Evolutionary conservation across 2,329 filamentous ascomycete genomes (phyloP), one percentile per base, ranked within the genome.

Genomic region (Colletotrichum sp.): DNA sequence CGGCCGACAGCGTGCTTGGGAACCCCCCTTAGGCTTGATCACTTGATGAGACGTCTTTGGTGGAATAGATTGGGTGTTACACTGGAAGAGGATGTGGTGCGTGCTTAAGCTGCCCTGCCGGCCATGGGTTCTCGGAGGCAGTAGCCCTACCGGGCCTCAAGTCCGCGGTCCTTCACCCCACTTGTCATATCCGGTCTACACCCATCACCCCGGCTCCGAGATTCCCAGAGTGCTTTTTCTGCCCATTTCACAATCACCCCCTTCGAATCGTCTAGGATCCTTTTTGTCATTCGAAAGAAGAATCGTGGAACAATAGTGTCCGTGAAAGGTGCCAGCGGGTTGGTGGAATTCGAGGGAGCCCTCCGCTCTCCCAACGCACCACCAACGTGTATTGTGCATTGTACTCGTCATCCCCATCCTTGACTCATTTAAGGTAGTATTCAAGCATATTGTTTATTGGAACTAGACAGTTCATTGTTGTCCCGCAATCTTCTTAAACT

Each of bases 21-120:
- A 73, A 55, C 10, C 65, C 49, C n/a, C 49, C 62, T 67, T 30
- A 26, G 44, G 71, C 67, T 49, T 60, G 34, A 34, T 49, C 49
- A 57, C 59, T 57, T 57, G 49, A 74, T 49, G 67, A 49, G 70
- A 71, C 67, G 32, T 49, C 60, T 70, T 24, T 70, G 57, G 71
- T 44, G 71, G 66, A 73, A 74, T 65, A 74, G 72, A 74, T 71
- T 59, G 67, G 34, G 72, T 69, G 72, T 74, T 71, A 60, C 67
- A 62, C 32, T 71, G 72, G 24, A 74, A 71, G 60, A 68, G 72
- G 72, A 49, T 57, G 13, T 39, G 57, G 57, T 64, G 65, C 71
- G 55, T 71, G 59, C 44, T 65, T 28, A 26, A 49, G 59, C 72
- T 60, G 52, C 59, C 67, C n/a, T 44, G 67, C 26, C 67, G 26